Conservation (phyloP, 306 rosid species). For the Potentilla sterilis region DNA sequence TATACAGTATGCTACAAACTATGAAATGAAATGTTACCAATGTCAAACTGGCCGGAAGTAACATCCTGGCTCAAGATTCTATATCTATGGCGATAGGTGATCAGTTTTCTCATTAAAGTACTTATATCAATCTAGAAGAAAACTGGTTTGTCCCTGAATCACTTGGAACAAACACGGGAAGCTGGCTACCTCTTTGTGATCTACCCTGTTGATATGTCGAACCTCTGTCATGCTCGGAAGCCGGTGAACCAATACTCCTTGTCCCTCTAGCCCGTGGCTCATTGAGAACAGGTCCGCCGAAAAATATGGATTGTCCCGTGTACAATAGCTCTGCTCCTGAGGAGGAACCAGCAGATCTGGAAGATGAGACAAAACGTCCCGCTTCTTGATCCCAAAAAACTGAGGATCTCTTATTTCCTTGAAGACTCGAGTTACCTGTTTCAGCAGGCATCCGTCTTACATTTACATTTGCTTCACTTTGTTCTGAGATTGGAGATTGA, state of each 20-base stretch:
- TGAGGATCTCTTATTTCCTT: slow-evolving; percentile 46
- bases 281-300: slow-evolving; percentile 65
- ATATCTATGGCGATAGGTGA: too few species aligned
- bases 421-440: slow-evolving; percentile 34
- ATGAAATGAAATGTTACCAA: not conserved
- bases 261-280: slow-evolving; percentile 46
- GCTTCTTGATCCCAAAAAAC: slow-evolving; percentile 85
- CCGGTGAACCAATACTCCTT: slow-evolving; percentile 38
- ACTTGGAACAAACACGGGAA: slow-evolving; percentile 74
- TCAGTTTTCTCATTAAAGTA: not conserved
- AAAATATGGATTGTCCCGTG: slow-evolving; percentile 72
- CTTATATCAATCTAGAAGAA: slow-evolving; percentile 26
- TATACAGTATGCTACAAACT: not conserved
- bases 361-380: slow-evolving; percentile 65
- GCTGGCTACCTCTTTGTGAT: slow-evolving; percentile 62
- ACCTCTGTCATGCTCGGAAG: slow-evolving; percentile 43
- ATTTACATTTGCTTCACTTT: slow-evolving; percentile 38
- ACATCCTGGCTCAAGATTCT: slow-evolving; percentile 3
- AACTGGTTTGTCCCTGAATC: slow-evolving; percentile 52
- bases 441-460: slow-evolving; percentile 34
- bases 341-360: slow-evolving; percentile 40
- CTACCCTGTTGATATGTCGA: slow-evolving; percentile 54
- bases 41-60: not conserved
- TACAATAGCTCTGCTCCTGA: slow-evolving; percentile 61
- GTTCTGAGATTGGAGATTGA: slow-evolving; percentile 50